Conservation (phyloP, 176 grass and related monocot species). For the Themeda triandra region DNA sequence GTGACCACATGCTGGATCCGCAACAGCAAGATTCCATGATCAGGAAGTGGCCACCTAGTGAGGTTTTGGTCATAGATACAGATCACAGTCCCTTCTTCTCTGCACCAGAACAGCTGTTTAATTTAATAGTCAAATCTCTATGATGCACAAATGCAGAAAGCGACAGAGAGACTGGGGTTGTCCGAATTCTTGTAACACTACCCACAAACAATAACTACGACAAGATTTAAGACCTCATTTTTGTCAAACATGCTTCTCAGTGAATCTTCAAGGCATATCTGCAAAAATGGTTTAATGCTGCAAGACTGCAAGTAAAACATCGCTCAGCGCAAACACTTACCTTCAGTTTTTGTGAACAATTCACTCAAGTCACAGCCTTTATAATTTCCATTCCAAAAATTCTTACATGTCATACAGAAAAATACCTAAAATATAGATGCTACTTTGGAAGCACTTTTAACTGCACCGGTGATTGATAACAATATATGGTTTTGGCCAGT, state of each 20-base stretch:
- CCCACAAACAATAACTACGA: slow-evolving; percentile 4
- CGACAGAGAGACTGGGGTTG: not conserved
- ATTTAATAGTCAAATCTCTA: slow-evolving; percentile 54
- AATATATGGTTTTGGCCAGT: not conserved
- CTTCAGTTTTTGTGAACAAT: slow-evolving; percentile 3
- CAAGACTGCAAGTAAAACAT: slow-evolving; percentile 6
- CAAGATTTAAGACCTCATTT: slow-evolving; percentile 16
- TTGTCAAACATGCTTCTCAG: slow-evolving; percentile 24
- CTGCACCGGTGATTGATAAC: not conserved
- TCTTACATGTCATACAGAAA: not conserved
- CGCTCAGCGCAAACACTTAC: not conserved
- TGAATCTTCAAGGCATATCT: slow-evolving; percentile 11
- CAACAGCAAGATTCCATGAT: slow-evolving; percentile 72
- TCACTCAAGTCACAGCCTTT: not conserved
- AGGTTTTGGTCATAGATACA: slow-evolving; percentile 51
- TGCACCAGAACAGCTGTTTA: slow-evolving; percentile 43
- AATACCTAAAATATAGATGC: not conserved
- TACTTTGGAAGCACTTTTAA: not conserved
- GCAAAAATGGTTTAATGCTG: slow-evolving; percentile 4
- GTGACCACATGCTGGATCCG: slow-evolving; percentile 52
- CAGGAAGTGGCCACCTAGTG: slow-evolving; percentile 62
- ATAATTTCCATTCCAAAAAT: not conserved
- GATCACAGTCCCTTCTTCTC: slow-evolving; percentile 80
- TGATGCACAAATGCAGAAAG: slow-evolving; percentile 29
- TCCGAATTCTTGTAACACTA: slow-evolving; percentile 22